Evolutionary conservation across 2,329 filamentous ascomycete genomes (phyloP).

Genomic region (Penicillium rolfsii): DNA sequence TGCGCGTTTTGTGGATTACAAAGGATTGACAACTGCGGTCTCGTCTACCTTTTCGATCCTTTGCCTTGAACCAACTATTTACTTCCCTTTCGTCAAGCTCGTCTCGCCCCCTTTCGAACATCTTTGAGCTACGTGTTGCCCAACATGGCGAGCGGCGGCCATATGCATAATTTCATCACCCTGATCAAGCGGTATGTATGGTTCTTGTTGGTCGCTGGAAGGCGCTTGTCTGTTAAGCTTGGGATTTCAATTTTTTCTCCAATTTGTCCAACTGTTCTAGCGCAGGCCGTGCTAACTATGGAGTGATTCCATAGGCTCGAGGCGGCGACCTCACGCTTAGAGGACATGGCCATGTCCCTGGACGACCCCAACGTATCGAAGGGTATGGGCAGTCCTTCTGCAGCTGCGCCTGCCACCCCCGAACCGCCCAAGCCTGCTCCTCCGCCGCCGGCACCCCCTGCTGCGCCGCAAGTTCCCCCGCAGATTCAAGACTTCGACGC

Average conservation of each 20-base stretch:
- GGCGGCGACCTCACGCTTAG: conserved; percentile 91
- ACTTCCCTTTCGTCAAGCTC: neutral
- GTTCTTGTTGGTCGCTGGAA: conserved; percentile 1
- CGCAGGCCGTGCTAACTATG: conserved; percentile 37
- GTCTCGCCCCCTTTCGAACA: conserved; percentile 6
- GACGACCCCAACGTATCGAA: conserved; percentile 53
- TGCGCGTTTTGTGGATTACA: conserved; percentile 8
- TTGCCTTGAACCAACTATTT: neutral
- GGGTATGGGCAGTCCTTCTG: conserved; percentile 33
- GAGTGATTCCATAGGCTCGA: conserved; percentile 75
- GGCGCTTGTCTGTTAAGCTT: neutral
- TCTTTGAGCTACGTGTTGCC: conserved; percentile 30
- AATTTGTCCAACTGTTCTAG: conserved; percentile 1
- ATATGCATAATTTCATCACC: conserved; percentile 96
- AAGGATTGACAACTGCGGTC: conserved; percentile 2
- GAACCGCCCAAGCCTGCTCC: conserved; percentile 38
- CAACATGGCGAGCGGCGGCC: conserved; percentile 69
- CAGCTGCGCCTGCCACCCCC: conserved; percentile 29
- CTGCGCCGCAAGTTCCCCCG: conserved; percentile 67
- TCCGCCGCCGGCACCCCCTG: conserved; percentile 52
- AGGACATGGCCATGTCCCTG: conserved; percentile 86
- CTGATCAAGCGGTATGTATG: conserved; percentile 89
- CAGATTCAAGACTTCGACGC: conserved; percentile 86
- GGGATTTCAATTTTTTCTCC: conserved; percentile 1
- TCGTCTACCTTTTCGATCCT: neutral